These are phyloP conservation scores for Exophiala calicioides DNA, from an alignment of 2,329 filamentous ascomycete species.

Conservation along the genomic window DNA sequence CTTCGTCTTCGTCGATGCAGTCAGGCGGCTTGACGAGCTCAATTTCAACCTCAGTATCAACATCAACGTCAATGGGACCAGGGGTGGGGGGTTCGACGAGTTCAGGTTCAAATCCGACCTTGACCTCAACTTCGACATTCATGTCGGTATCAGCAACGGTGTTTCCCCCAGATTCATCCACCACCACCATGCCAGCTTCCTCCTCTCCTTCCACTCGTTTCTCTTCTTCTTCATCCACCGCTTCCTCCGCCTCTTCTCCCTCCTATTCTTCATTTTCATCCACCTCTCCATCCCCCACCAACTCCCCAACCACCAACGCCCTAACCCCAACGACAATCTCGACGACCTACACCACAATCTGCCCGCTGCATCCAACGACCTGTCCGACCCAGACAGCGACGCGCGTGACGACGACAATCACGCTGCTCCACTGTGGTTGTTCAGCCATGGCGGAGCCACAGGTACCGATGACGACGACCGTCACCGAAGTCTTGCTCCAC, in stretches of 20 bases:
- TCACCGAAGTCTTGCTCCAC: neutral
- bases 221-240: neutral
- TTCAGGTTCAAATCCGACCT: neutral
- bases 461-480: conserved; percentile 27
- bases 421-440: conserved; percentile 26
- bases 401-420: conserved; percentile 21
- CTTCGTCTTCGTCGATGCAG: neutral
- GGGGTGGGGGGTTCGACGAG: conserved; percentile 5
- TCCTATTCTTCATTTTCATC: neutral
- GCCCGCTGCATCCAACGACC: conserved; percentile 10
- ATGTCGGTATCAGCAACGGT: neutral
- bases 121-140: neutral
- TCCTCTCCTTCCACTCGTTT: too few relatives aligned
- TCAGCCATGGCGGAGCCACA: conserved; percentile 14
- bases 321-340: conserved; percentile 23
- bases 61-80: too few relatives aligned
- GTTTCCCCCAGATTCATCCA: neutral
- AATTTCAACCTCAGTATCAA: conserved; percentile 8
- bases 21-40: too few relatives aligned
- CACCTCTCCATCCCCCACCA: neutral
- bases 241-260: neutral
- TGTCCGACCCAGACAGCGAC: conserved; percentile 17
- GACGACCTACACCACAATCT: conserved; percentile 26
- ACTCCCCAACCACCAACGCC: neutral
- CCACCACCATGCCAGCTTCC: neutral